phyloP scores from a whole-genome alignment of 2,329 filamentous ascomycete species.

The Penicillium sp. region DNA sequence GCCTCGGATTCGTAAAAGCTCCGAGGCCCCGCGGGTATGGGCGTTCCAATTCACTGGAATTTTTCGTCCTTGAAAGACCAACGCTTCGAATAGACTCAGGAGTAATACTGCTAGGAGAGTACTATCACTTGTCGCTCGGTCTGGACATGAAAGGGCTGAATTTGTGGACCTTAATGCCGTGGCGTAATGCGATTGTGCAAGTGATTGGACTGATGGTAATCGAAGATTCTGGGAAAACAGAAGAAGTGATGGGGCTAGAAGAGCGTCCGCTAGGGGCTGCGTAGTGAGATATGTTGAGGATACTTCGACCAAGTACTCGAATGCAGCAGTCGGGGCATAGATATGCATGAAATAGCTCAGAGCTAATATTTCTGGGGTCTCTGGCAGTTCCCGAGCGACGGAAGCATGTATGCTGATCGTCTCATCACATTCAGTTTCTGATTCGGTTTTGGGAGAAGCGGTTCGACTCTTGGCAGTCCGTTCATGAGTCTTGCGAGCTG shows the following conservation, averaged over 20 bases:
- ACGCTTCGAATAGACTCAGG: constrained; percentile 8
- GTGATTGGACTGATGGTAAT: background rate
- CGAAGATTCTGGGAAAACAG: constrained; percentile 7
- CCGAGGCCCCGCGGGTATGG: constrained; percentile 3
- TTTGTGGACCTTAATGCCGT: constrained; percentile 4
- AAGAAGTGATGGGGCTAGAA: constrained; percentile 6
- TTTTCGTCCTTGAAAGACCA: constrained; percentile 1
- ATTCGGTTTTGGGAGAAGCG: background rate
- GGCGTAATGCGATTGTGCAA: constrained; percentile 8
- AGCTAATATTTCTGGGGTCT: background rate
- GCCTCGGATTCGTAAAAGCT: constrained; percentile 4
- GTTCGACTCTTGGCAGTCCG: background rate
- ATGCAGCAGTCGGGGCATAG: constrained; percentile 4
- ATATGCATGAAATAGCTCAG: constrained; percentile 6
- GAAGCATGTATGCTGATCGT: background rate
- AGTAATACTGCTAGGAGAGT: constrained; percentile 4
- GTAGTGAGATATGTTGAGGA: background rate
- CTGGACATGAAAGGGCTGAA: constrained; percentile 2
- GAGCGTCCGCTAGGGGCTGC: background rate
- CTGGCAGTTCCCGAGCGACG: background rate
- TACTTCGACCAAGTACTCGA: constrained; percentile 3
- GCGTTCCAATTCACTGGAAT: constrained; percentile 9
- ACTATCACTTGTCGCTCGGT: background rate
- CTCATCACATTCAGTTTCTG: background rate
- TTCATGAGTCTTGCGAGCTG: background rate